Base-by-base conservation (phyloP, 2,329 filamentous ascomycete genomes). In the Alternaria metachromatica region DNA sequence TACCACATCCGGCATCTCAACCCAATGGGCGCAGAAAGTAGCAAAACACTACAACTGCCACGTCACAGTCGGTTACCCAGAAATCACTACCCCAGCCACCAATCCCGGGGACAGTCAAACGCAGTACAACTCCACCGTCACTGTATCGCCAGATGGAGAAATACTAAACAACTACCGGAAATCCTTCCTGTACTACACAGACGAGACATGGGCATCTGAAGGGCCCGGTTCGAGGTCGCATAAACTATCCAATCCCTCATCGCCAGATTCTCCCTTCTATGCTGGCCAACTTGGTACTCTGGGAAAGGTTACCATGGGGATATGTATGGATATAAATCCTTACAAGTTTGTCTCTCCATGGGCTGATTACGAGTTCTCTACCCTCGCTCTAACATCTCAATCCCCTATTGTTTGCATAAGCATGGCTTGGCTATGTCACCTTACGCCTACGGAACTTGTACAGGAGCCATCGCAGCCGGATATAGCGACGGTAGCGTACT, bases 361-460 rank as follows among this genome's bases (percentile, higher is more conserved):
- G 81, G 82, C 82, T 3, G 83, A 80, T 4, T 90, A 87, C 73
- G 88, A 90, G 70, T 88, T 82, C 68, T 83, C 79, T 2, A 85
- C 82, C 23, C 88, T 92, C 46, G 81, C 90, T 6, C 75, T 93
- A 0, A 80, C 87, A 2, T 80, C 81, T 0, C 73, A 84, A 0
- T 86, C 90, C 0, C 87, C 88, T 13, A 66, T 94, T 0, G 88
- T 92, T 2, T 87, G 94, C 33, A 69, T 95, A 0, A 88, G 87
- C 5, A 94, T 94, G 92, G 91, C 92, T 0, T 95, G 92, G 92
- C 82, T 92, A 30, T 93, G 91, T 15, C 75, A 82, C 26, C 76
- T 87, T 23, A 2, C 82, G 77, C 59, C 88, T 83, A 64, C 85
- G 83, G 71, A 83, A 78, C 2, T 82, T 72, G 18, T 61, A 63